Conservation (phyloP, 176 grass and related monocot genomes). For the Bolboschoenus planiculmis region DNA sequence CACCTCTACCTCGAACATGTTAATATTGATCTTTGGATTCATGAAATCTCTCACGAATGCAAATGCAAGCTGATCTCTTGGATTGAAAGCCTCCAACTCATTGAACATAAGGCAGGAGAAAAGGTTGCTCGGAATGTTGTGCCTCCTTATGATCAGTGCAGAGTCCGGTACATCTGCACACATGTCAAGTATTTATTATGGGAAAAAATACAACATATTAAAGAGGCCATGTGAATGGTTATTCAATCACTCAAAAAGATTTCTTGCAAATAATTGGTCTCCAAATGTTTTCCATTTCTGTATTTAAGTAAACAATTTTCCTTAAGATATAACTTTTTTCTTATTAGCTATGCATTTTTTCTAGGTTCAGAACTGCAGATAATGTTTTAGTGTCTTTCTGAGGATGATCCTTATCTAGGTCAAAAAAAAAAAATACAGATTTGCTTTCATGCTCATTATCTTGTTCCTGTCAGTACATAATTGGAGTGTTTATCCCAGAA, state of each 20-base stretch:
- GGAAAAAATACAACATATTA: neutral
- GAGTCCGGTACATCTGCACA: constrained; percentile 83
- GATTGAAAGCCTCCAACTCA: constrained; percentile 84
- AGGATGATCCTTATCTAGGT: neutral
- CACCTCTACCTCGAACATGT: constrained; percentile 84
- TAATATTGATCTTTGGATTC: constrained; percentile 59
- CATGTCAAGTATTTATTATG: constrained; percentile 1
- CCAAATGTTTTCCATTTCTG: neutral
- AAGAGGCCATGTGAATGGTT: neutral
- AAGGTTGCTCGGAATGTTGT: constrained; percentile 47
- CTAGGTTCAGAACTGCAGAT: neutral
- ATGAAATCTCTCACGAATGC: constrained; percentile 75
- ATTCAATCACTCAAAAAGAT: neutral
- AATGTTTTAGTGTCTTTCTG: neutral
- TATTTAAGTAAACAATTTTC: neutral
- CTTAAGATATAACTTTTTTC: neutral
- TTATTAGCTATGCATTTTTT: neutral
- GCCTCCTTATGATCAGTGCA: constrained; percentile 79
- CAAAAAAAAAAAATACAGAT: neutral
- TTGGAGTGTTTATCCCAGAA: neutral
- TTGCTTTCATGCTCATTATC: neutral
- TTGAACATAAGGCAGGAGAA: constrained; percentile 95
- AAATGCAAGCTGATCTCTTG: constrained; percentile 78
- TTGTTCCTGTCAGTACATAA: neutral
- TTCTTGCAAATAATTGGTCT: neutral